Conservation (phyloP, 2,329 filamentous ascomycete species). For the Penicillium sp. region DNA sequence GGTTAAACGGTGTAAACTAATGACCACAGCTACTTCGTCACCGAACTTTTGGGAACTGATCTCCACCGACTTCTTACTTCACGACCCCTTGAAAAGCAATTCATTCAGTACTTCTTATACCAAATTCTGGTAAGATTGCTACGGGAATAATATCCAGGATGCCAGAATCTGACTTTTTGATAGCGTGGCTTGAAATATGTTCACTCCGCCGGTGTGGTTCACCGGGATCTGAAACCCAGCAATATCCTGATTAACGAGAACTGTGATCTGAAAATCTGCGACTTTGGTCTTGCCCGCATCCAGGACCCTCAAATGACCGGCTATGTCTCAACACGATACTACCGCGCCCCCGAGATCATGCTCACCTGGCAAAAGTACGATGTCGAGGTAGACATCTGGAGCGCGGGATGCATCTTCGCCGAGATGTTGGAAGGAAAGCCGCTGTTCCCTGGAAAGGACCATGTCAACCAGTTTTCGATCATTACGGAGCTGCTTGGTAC, state of each 20-base stretch:
- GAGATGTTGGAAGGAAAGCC: conserved; percentile 99
- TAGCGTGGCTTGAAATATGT: conserved; percentile 98
- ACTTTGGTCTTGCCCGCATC: conserved; percentile 95
- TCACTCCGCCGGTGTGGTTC: conserved; percentile 95
- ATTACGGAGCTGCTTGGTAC: conserved; percentile 97
- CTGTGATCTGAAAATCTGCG: conserved; percentile 98
- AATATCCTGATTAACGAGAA: conserved; percentile 99
- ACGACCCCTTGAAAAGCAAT: conserved; percentile 95
- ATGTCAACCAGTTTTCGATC: conserved; percentile 99
- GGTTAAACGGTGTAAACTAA: conserved; percentile 13
- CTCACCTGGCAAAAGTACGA: conserved; percentile 99
- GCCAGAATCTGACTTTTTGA: conserved; percentile 22
- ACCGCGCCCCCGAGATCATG: conserved; percentile 98
- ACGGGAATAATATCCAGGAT: background rate
- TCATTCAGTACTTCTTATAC: conserved; percentile 99
- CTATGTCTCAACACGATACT: conserved; percentile 98
- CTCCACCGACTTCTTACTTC: conserved; percentile 93
- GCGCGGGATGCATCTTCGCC: conserved; percentile 96
- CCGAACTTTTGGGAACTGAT: conserved; percentile 94
- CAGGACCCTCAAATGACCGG: conserved; percentile 99
- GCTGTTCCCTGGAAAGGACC: conserved; percentile 96
- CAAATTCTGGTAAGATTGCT: conserved; percentile 80
- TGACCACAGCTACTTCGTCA: conserved; percentile 82
- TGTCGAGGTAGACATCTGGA: conserved; percentile 98
- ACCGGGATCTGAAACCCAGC: conserved; percentile 95